These are phyloP conservation scores for Fusarium musae DNA, from an alignment of 2,329 filamentous ascomycete genomes.

Conservation along the genomic window DNA sequence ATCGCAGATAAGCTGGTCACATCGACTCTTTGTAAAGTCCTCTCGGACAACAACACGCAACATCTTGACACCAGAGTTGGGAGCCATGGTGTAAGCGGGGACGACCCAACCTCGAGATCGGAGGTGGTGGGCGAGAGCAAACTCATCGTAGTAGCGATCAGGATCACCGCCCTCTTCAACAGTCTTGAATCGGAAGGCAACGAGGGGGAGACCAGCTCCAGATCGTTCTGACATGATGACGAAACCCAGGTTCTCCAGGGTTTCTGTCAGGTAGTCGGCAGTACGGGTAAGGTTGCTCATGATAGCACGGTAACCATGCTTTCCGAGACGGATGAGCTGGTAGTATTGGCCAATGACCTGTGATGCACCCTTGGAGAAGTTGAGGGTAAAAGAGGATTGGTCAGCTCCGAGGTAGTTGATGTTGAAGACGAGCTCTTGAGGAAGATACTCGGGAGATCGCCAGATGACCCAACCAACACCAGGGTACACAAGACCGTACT, in stretches of 20 bases:
- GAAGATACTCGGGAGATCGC: conserved; percentile 84
- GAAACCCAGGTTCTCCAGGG: conserved; percentile 81
- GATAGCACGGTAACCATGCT: conserved; percentile 90
- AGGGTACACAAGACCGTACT: conserved; percentile 81
- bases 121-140: conserved; percentile 84
- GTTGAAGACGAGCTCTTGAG: conserved; percentile 95
- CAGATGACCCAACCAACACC: conserved; percentile 96
- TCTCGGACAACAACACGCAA: conserved; percentile 92
- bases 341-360: conserved; percentile 98
- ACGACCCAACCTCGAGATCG: conserved; percentile 92
- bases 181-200: conserved; percentile 82
- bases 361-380: conserved; percentile 95
- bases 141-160: conserved; percentile 76
- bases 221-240: conserved; percentile 85
- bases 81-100: conserved; percentile 97
- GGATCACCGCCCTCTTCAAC: conserved; percentile 60
- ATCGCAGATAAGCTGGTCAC: conserved; percentile 81
- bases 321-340: conserved; percentile 93
- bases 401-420: conserved; percentile 98
- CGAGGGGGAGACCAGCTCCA: conserved; percentile 85
- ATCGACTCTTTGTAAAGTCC: conserved; percentile 86
- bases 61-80: conserved; percentile 87
- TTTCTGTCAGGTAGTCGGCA: conserved; percentile 83
- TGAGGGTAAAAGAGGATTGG: conserved; percentile 94
- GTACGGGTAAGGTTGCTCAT: conserved; percentile 94